Percentiles rank a stretch among this genome's conserved stretches.
phyloP scores from a whole-genome alignment of 257 asterid species.

The Solanum dulcamara region DNA sequence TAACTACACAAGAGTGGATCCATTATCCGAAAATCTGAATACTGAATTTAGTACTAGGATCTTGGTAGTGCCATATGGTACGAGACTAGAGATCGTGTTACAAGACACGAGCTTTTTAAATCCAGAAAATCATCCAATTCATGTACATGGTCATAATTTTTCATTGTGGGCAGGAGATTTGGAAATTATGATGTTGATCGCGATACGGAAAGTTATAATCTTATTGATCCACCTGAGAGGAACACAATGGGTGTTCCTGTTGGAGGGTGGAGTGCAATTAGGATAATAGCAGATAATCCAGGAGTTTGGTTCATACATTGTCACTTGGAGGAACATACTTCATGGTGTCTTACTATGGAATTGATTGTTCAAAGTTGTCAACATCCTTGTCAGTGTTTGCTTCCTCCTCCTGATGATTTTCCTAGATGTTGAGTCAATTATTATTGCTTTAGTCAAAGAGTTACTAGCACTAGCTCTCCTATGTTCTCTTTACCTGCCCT shows the following conservation, averaged over 20 bases:
- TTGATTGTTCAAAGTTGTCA: slow-evolving; percentile 44
- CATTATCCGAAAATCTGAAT: slow-evolving; percentile 56
- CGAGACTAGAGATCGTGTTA: slow-evolving; percentile 52
- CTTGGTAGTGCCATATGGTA: slow-evolving; percentile 36
- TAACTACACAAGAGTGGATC: slow-evolving; percentile 60
- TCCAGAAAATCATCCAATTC: slow-evolving; percentile 73
- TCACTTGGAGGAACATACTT: slow-evolving; percentile 69
- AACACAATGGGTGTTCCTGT: slow-evolving; percentile 81
- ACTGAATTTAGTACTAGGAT: slow-evolving; percentile 40
- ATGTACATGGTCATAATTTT: slow-evolving; percentile 75
- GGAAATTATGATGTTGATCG: slow-evolving; percentile 41
- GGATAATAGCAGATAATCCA: slow-evolving; percentile 57
- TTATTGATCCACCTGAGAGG: slow-evolving; percentile 73
- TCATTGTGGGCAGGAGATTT: slow-evolving; percentile 62
- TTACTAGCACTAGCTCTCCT: not conserved
- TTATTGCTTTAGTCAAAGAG: not conserved
- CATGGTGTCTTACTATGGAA: slow-evolving; percentile 84
- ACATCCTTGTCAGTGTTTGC: slow-evolving; percentile 27
- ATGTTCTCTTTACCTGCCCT: not conserved
- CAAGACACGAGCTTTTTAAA: slow-evolving; percentile 56
- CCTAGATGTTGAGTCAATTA: slow-evolving; percentile 39
- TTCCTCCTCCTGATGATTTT: slow-evolving; percentile 69
- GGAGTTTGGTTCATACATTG: slow-evolving; percentile 88
- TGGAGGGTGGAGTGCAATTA: slow-evolving; percentile 83
- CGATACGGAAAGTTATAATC: slow-evolving; percentile 38